Base-by-base conservation (phyloP, 441 rosid genomes). In the Erodium chrysanthum region DNA sequence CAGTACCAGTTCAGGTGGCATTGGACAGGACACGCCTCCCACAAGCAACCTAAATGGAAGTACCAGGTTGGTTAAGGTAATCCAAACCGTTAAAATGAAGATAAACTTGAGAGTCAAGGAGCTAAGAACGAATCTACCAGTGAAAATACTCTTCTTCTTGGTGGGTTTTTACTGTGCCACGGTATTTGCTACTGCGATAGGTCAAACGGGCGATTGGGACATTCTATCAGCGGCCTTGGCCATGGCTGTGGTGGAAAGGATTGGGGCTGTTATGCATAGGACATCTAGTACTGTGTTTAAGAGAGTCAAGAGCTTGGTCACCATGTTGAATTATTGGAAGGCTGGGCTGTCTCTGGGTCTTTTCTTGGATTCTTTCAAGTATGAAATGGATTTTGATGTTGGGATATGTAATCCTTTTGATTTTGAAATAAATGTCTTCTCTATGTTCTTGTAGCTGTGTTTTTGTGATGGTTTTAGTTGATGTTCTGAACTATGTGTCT, bases 131-230 rank as follows among this genome's bases (percentile, higher is more conserved):
- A 82, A 81, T 73, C 84, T 92, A 48, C 86, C 93, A 0, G 61
- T 77, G 73, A 86, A 90, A 71, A 69, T 92, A 42, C 76, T 92
- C 70, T 92, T 88, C 79, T 87, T 92, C 79, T 74, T 92, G 86
- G 87, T 84, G 2, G 98, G 98, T 27, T 90, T 84, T 73, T 92
- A 92, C 66, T 90, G 89, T 70, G 96, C 98, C 54, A 92, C 98
- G 21, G 96, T 96, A 6, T 92, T 88, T 72, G 84, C 85, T 10
- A 85, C 88, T 58, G 90, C 90, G 70, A 92, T 88, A 20, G 98
- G 98, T 73, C 97, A 92, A 79, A 90, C 96, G 10, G 96, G 96
- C 67, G 96, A 90, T 66, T 88, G 94, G 96, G 98, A 92, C 86
- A 90, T 92, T 60, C 76, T 90, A 11, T 88, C 96, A 71, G 96